These are phyloP conservation scores for Mortierella sp. DNA, from an alignment of 371 early-diverging fungal genomes.

Conservation along the genomic window DNA sequence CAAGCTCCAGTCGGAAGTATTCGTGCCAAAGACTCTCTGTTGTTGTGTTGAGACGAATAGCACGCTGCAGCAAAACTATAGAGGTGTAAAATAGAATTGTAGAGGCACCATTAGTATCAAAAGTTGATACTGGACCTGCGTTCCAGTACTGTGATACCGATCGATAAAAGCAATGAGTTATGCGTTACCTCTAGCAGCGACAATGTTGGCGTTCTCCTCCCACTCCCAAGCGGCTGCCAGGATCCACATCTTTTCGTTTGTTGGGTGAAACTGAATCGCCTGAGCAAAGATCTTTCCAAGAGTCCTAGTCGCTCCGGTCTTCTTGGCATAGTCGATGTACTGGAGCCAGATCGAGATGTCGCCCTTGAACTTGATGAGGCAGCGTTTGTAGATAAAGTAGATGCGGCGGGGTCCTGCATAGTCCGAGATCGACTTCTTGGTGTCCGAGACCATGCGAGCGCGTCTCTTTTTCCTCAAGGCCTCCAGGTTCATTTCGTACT, in stretches of 20 bases:
- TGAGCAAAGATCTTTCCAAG: slow-evolving; percentile 75
- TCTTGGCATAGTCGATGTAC: slow-evolving; percentile 88
- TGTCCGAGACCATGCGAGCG: slow-evolving; percentile 69
- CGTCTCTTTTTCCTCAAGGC: slow-evolving; percentile 86
- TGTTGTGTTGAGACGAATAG: slow-evolving; percentile 85
- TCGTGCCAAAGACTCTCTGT: slow-evolving; percentile 87
- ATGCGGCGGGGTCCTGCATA: slow-evolving; percentile 79
- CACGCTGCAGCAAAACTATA: slow-evolving; percentile 87
- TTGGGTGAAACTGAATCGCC: slow-evolving; percentile 91
- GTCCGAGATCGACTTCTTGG: slow-evolving; percentile 63
- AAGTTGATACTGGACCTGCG: neutral
- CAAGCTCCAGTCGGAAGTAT: slow-evolving; percentile 92
- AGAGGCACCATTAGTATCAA: neutral
- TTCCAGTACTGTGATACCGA: neutral
- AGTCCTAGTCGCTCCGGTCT: slow-evolving; percentile 71
- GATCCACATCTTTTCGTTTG: slow-evolving; percentile 88
- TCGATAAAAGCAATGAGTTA: neutral
- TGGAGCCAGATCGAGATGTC: slow-evolving; percentile 92
- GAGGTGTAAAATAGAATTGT: neutral
- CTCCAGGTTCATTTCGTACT: slow-evolving; percentile 95
- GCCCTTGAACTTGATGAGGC: slow-evolving; percentile 85
- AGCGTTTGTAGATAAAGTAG: slow-evolving; percentile 83
- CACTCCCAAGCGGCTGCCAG: slow-evolving; percentile 93
- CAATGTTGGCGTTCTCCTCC: slow-evolving; percentile 85
- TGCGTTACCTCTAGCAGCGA: slow-evolving; percentile 77